phyloP scores from a whole-genome alignment of 2,329 filamentous ascomycete genomes.

The Aspergillus sp. region DNA sequence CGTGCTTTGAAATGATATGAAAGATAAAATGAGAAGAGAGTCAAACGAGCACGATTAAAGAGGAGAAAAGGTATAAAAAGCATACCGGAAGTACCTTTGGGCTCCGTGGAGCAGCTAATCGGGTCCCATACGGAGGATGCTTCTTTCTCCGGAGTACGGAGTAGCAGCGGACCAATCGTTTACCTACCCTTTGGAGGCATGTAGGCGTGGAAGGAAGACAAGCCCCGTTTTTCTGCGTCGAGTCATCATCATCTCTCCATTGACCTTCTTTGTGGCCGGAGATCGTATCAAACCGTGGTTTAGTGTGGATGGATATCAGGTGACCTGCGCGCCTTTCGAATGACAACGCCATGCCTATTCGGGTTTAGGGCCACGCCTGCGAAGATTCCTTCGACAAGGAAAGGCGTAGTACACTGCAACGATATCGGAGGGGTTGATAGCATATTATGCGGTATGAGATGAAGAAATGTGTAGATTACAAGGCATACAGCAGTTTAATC shows the following conservation, averaged over 20 bases:
- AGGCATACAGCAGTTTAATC: no score
- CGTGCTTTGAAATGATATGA: neutral
- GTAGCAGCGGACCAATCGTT: conserved; percentile 1
- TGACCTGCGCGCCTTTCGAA: conserved; percentile 21
- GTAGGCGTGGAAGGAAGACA: neutral
- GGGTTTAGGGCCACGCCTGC: conserved; percentile 3
- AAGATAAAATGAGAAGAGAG: conserved; percentile 11
- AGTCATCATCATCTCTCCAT: conserved; percentile 2
- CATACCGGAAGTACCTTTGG: conserved; percentile 18
- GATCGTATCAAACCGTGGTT: neutral
- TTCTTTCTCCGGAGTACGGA: no score
- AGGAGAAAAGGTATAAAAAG: conserved; percentile 17
- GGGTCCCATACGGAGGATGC: no score
- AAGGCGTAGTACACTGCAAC: no score
- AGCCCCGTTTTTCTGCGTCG: no score
- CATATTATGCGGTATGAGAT: no score
- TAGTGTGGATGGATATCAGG: neutral
- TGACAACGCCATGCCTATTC: conserved; percentile 23
- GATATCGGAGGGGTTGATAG: no score
- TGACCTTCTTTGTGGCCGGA: neutral
- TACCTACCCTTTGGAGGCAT: conserved; percentile 11
- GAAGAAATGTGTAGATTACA: no score
- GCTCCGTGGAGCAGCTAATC: conserved; percentile 7
- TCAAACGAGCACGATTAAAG: conserved; percentile 10
- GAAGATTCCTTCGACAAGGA: no score